phyloP scores from a whole-genome alignment of 202 grass and related monocot genomes.

The Eragrostis tef region DNA sequence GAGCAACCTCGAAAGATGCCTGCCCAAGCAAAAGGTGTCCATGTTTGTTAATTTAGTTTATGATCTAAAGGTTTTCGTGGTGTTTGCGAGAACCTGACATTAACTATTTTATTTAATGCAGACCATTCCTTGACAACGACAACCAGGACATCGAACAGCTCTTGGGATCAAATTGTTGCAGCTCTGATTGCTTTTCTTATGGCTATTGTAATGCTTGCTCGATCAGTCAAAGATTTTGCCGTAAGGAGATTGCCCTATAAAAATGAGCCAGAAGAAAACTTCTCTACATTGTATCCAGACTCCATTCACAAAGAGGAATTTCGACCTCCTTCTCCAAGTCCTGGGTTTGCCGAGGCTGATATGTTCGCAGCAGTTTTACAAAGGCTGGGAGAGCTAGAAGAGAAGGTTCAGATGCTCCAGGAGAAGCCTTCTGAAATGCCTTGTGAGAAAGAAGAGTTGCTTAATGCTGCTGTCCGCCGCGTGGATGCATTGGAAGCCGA shows the following conservation, averaged over 20 bases:
- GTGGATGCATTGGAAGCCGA: conserved; percentile 85
- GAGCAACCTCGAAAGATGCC: conserved; percentile 51
- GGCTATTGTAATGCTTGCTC: conserved; percentile 53
- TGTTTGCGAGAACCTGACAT: conserved; percentile 36
- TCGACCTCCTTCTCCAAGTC: conserved; percentile 62
- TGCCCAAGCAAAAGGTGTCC: conserved; percentile 63
- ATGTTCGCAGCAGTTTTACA: conserved; percentile 65
- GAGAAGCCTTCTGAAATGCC: conserved; percentile 88
- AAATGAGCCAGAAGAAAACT: conserved; percentile 46
- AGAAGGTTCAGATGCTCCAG: conserved; percentile 74
- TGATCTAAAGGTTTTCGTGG: background rate
- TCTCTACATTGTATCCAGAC: conserved; percentile 42
- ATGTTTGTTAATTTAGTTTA: conserved; percentile 14
- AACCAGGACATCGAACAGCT: conserved; percentile 43
- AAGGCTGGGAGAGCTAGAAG: conserved; percentile 78
- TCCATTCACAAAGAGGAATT: conserved; percentile 54
- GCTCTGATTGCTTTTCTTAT: conserved; percentile 57
- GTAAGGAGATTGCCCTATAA: conserved; percentile 56
- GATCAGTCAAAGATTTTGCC: conserved; percentile 58
- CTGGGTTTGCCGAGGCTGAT: conserved; percentile 64
- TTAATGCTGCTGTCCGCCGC: conserved; percentile 70
- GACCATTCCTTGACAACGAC: conserved; percentile 46
- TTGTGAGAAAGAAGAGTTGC: conserved; percentile 84
- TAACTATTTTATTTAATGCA: conserved; percentile 46
- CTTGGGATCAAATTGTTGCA: conserved; percentile 55